Base-by-base conservation (phyloP, 495 filamentous ascomycete species). In the Penicillium coprophilum region DNA sequence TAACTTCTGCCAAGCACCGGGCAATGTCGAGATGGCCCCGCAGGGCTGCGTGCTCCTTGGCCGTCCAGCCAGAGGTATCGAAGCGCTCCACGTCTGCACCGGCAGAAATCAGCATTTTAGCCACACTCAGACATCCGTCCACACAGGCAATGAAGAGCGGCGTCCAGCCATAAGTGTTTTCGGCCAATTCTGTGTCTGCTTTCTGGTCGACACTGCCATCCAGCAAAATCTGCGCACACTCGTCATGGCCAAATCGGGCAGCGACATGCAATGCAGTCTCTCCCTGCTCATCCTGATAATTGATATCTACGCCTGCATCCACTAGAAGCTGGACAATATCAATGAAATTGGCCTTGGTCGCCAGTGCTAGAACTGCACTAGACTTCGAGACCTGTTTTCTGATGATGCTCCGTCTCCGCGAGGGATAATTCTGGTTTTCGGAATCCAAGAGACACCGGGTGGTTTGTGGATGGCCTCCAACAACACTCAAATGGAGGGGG, bases 221-320 rank as follows among this genome's bases (percentile, higher is more conserved):
- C 10, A 98, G 68, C 20, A 98, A 71, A 27, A 88, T 84, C 54
- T 74, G 79, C 1, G 88, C 90, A 63, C 94, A 97, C 49, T 91
- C 80, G 34, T 81, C 80, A 64, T 96, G 89, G 12, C 89, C 91
- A 66, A 91, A 92, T 32, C 92, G 85, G 23, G 95, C 95, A 13
- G 94, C 92, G 65, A 96, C 81, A 66, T 98, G 95, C 40, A 98
- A 70, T 4, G 92, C 91, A 30, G 91, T 91, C 73, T 97, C 95
- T n/a, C 93, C 93, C 41, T 89, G 87, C 53, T 88, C 84, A 66
- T 97, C 91, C 68, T 92, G 91, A 76, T 92, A 94, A 68, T 98
- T 95, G 70, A 96, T 86, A 63, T 96, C 91, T 2, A 96, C 88
- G 1, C 91, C 91, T 2, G 94, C 92, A 53, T 95, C 86, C 5